Evolutionary conservation across 331 rosid genomes (phyloP), one percentile per base, ranked within the genome.

Genomic region (Ulmus americana): DNA sequence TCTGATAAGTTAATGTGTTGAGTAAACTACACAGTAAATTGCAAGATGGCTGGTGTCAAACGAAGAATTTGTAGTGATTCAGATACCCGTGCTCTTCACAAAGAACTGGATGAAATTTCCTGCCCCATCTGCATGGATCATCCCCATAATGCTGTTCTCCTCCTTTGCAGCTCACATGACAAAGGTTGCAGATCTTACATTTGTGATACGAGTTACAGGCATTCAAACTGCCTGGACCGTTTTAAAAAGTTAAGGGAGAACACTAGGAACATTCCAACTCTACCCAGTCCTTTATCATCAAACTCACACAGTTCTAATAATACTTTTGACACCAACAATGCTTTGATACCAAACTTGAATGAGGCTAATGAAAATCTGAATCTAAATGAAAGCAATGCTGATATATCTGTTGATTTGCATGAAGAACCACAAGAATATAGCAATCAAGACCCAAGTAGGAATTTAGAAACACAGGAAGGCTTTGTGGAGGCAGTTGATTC

Each of bases 61-160:
- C 73, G 96, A 83, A 91, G 97, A 75, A 74, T 91, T 73, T 84
- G 83, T 88, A 88, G 79, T 81, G 95, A 84, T 84, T 86, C 96
- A 73, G 97, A 91, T 73, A 81, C 74, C 64, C 82, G 61, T 88
- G 94, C 94, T 65, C 86, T 91, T 81, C 86, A 86, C 88, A 88
- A 84, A 91, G 97, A 91, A 87, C 78, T 91, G 92, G 97, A 91
- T 84, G 97, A 87, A 54, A 88, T 86, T 78, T 84, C 95, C 68
- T 91, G 97, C 86, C 84, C 97, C 47, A 86, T 91, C 86, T 91
- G 97, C 94, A 91, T 91, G 95, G 97, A 91, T 79, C 97, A 91
- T 81, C 97, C 97, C 62, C 97, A 91, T 88, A 91, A 91, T 86
- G 97, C 97, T 70, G 97, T 91, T 83, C 94, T 91, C 75, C 95